A percentile compares a stretch with the other conserved stretches of the same genome.
phyloP scores from a whole-genome alignment of 2,329 filamentous ascomycete species.

The Pseudogymnoascus sp. region DNA sequence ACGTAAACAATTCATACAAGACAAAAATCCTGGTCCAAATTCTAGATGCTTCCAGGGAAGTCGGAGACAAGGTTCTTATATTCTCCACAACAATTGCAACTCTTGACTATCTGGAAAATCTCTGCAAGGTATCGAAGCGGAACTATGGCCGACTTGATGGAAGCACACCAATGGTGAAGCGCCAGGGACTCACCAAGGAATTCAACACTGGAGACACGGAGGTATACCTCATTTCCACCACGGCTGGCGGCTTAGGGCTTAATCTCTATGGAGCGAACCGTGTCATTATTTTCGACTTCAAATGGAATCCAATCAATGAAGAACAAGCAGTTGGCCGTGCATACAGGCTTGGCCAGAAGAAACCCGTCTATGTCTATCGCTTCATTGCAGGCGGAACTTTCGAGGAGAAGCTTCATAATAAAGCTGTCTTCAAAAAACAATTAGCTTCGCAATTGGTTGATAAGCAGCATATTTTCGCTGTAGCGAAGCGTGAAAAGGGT shows the following conservation, averaged over 20 bases:
- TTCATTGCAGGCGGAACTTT: slow-evolving; percentile 71
- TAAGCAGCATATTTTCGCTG: slow-evolving; percentile 65
- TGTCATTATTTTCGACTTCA: slow-evolving; percentile 77
- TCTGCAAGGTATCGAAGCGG: slow-evolving; percentile 43
- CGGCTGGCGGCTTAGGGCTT: slow-evolving; percentile 70
- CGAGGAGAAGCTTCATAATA: slow-evolving; percentile 65
- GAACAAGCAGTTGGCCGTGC: slow-evolving; percentile 81
- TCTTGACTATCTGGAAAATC: slow-evolving; percentile 56
- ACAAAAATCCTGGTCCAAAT: slow-evolving; percentile 59
- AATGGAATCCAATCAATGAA: slow-evolving; percentile 72
- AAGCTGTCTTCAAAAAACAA: slow-evolving; percentile 73
- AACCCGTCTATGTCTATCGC: slow-evolving; percentile 76
- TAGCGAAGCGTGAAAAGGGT: slow-evolving; percentile 44
- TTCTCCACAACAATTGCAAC: slow-evolving; percentile 68
- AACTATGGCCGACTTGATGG: slow-evolving; percentile 60
- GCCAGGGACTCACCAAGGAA: slow-evolving; percentile 54
- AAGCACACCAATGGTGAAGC: slow-evolving; percentile 41
- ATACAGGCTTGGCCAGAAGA: slow-evolving; percentile 76
- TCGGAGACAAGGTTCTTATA: slow-evolving; percentile 66
- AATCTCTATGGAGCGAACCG: slow-evolving; percentile 80
- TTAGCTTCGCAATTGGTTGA: slow-evolving; percentile 74
- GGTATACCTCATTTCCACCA: slow-evolving; percentile 75
- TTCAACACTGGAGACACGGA: slow-evolving; percentile 55
- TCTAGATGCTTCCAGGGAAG: slow-evolving; percentile 50
- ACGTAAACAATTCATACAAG: slow-evolving; percentile 51